Base-by-base conservation (phyloP, 2,329 filamentous ascomycete genomes). In the Fusarium nisikadoi region DNA sequence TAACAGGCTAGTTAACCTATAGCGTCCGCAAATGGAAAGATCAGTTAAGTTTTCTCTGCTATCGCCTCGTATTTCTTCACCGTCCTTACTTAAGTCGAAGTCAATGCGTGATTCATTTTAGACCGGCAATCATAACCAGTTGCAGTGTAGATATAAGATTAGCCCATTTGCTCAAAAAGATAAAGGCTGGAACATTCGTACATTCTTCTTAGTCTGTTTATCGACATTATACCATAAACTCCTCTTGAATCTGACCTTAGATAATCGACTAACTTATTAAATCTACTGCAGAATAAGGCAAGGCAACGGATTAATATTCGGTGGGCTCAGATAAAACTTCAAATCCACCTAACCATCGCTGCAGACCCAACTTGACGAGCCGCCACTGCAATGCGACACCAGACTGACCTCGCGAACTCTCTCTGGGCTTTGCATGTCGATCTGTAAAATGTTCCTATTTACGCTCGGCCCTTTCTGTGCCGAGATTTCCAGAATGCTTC, bases 131-230 rank as follows among this genome's bases (percentile, higher is more conserved):
- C 7, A 2, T 7, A 14, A 23, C 4, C 1, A 2, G 14, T 8
- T 31, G 3, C 6, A 2, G 20, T 23, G 5, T n/a, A 12, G 2
- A 12, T 6, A 0, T 17, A 12, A 5, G 6, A 6, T 9, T 25
- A 1, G 8, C 13, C 4, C 0, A 8, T 6, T 47, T 6, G 0
- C 8, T 2, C 3, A n/a, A 31, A 3, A 47, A 33, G 13, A 33
- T 14, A 5, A 33, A 33, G 14, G 5, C 13, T 33, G 8, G 14
- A 33, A 33, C 33, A 8, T 33, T 10, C 8, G 14, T 9, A 16
- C 14, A 16, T 14, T 16, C 13, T 33, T 16, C 14, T 16, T 3
- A 16, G 33, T 14, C 3, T 8, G 14, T 12, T 16, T 33, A 33
- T 8, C 33, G 5, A 8, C 33, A 16, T 33, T 14, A 33, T 33